These are phyloP conservation scores for Pulicaria dysenterica DNA, from an alignment of 129 eudicot species.

Conservation along the genomic window DNA sequence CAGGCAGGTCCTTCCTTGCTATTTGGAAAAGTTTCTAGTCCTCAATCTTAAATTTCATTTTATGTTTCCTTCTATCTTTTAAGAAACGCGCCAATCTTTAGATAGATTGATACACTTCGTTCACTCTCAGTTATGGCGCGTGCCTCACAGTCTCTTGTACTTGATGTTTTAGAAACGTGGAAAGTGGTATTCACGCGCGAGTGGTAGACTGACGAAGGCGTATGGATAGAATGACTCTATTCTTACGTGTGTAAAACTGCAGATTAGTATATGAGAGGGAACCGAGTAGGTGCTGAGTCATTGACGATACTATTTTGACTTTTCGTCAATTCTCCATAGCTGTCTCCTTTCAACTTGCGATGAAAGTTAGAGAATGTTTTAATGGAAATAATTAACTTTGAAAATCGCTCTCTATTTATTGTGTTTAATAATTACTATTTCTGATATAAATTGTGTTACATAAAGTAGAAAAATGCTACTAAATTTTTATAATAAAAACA, in stretches of 20 bases:
- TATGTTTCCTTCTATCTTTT: conserved; percentile 13
- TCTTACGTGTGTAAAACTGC: conserved; percentile 35
- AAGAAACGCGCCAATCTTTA: conserved; percentile 1
- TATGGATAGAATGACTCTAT: conserved; percentile 42
- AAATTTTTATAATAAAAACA: too few relatives aligned
- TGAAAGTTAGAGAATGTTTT: too few relatives aligned
- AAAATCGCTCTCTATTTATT: too few relatives aligned
- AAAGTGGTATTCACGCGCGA: conserved; percentile 25
- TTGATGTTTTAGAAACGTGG: neutral
- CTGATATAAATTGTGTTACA: too few relatives aligned
- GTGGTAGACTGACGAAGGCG: neutral
- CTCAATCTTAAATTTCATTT: conserved; percentile 35
- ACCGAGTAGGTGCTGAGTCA: conserved; percentile 62
- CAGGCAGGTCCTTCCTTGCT: conserved; percentile 50
- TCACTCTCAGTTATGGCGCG: conserved; percentile 23
- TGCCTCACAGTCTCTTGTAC: neutral
- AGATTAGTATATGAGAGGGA: neutral
- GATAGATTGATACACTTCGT: conserved; percentile 14
- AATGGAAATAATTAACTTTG: too few relatives aligned
- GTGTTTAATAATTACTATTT: too few relatives aligned
- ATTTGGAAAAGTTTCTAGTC: conserved; percentile 44
- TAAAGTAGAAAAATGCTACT: too few relatives aligned
- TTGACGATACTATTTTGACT: conserved; percentile 32
- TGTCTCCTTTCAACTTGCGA: conserved; percentile 13
- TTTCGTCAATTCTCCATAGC: conserved; percentile 17